phyloP scores from a whole-genome alignment of 768 basidiomycete species.

The Tricholoma furcatifolium region DNA sequence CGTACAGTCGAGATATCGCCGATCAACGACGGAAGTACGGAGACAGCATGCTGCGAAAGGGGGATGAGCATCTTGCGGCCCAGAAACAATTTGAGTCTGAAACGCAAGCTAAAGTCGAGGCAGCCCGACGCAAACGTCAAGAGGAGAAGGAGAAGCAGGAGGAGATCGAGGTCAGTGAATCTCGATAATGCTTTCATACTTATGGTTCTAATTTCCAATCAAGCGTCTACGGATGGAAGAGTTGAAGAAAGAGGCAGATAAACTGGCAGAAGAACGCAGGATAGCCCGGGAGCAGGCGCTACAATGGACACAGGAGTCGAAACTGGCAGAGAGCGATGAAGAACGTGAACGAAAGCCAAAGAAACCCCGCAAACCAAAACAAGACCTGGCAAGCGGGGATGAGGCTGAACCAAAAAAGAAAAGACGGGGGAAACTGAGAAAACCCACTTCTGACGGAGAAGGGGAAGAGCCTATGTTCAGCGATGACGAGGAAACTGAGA shows the following conservation, averaged over 20 bases:
- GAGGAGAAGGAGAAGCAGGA: conserved; percentile 73
- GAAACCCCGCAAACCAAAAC: conserved; percentile 53
- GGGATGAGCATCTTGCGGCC: conserved; percentile 72
- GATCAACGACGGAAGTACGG: conserved; percentile 91
- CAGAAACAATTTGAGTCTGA: conserved; percentile 76
- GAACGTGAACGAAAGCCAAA: conserved; percentile 69
- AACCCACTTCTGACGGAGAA: conserved; percentile 47
- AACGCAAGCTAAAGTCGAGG: conserved; percentile 67
- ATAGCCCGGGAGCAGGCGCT: conserved; percentile 75
- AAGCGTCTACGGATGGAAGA: conserved; percentile 65
- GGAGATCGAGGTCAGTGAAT: conserved; percentile 56
- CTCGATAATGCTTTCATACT: neutral
- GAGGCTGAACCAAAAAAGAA: conserved; percentile 73
- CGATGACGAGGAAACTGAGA: conserved; percentile 65
- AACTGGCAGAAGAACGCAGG: conserved; percentile 77
- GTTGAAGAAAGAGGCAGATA: conserved; percentile 68
- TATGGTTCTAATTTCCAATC: conserved; percentile 3
- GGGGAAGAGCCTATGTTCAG: conserved; percentile 71
- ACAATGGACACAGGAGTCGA: conserved; percentile 71
- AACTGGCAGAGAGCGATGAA: conserved; percentile 68
- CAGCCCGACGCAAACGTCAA: conserved; percentile 73
- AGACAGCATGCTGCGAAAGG: conserved; percentile 77
- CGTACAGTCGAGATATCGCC: conserved; percentile 85
- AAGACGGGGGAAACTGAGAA: conserved; percentile 66
- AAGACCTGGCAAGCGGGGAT: conserved; percentile 50